Conservation (phyloP, 1,139 yeast genomes). For the Meyerozyma elateridarum region DNA sequence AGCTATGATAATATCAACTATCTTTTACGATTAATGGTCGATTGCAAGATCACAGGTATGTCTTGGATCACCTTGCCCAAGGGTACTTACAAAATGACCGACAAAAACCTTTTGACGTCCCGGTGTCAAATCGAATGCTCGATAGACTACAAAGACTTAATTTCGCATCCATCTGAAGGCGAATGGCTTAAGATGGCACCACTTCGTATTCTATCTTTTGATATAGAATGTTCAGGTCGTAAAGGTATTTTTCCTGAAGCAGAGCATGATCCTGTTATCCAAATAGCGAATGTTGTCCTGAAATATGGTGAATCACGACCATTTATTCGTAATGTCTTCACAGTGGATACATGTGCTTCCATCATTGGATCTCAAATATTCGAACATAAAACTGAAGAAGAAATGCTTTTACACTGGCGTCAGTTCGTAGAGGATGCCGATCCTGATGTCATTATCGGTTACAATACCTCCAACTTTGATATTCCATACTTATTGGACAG, state of each 20-base stretch:
- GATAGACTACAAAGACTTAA: slow-evolving; percentile 61
- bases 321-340: slow-evolving; percentile 89
- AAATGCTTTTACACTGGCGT: slow-evolving; percentile 81
- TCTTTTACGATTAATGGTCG: slow-evolving; percentile 83
- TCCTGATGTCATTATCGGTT: slow-evolving; percentile 96
- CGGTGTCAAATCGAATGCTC: slow-evolving; percentile 82
- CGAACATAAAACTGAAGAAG: slow-evolving; percentile 69
- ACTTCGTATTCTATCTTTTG: slow-evolving; percentile 85
- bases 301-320: slow-evolving; percentile 77
- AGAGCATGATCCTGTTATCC: slow-evolving; percentile 88
- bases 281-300: slow-evolving; percentile 92
- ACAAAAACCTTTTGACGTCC: slow-evolving; percentile 43
- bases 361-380: slow-evolving; percentile 91
- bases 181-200: slow-evolving; percentile 95
- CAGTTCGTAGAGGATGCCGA: slow-evolving; percentile 80
- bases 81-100: slow-evolving; percentile 54
- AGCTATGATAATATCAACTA: slow-evolving; percentile 90
- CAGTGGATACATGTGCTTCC: slow-evolving; percentile 85
- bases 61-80: slow-evolving; percentile 92
- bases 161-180: slow-evolving; percentile 86
- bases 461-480: slow-evolving; percentile 92
- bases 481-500: slow-evolving; percentile 88
- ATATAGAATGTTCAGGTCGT: slow-evolving; percentile 98
- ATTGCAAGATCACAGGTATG: slow-evolving; percentile 92
- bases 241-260: slow-evolving; percentile 97